phyloP scores from a whole-genome alignment of 169 alveolate genomes.

The Plasmodium blacklocki region DNA sequence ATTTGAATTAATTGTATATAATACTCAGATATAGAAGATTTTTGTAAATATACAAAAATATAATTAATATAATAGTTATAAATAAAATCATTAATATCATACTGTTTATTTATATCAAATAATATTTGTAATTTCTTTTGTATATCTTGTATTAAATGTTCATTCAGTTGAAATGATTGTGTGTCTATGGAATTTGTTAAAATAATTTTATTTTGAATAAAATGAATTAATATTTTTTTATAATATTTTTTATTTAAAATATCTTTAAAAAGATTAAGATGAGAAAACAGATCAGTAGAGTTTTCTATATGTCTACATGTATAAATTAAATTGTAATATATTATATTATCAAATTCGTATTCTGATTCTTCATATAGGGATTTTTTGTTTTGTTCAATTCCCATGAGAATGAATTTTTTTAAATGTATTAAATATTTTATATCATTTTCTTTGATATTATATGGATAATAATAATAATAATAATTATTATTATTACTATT shows the following conservation, averaged over 20 bases:
- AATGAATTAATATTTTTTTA: constrained; percentile 44
- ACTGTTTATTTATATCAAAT: constrained; percentile 62
- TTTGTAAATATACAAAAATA: constrained; percentile 20
- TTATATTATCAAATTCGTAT: constrained; percentile 46
- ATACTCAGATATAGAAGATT: constrained; percentile 24
- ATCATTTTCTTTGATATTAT: constrained; percentile 18
- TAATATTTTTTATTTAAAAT: constrained; percentile 31
- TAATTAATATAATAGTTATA: constrained; percentile 22
- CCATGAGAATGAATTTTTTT: constrained; percentile 60
- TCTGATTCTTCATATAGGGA: constrained; percentile 27
- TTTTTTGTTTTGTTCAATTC: constrained; percentile 33
- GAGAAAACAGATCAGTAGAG: constrained; percentile 4
- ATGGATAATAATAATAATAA: no score
- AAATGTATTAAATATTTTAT: constrained; percentile 51
- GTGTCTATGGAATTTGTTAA: constrained; percentile 11
- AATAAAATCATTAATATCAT: constrained; percentile 28
- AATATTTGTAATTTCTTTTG: constrained; percentile 36
- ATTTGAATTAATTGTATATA: constrained; percentile 42
- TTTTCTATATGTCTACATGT: neutral
- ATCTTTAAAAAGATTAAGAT: constrained; percentile 54
- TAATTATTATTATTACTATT: neutral
- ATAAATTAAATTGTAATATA: constrained; percentile 38
- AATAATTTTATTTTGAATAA: constrained; percentile 39
- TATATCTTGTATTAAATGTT: constrained; percentile 17
- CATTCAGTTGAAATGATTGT: constrained; percentile 17